Conservation (phyloP, 2,329 filamentous ascomycete genomes). For the Colletotrichum phormii region DNA sequence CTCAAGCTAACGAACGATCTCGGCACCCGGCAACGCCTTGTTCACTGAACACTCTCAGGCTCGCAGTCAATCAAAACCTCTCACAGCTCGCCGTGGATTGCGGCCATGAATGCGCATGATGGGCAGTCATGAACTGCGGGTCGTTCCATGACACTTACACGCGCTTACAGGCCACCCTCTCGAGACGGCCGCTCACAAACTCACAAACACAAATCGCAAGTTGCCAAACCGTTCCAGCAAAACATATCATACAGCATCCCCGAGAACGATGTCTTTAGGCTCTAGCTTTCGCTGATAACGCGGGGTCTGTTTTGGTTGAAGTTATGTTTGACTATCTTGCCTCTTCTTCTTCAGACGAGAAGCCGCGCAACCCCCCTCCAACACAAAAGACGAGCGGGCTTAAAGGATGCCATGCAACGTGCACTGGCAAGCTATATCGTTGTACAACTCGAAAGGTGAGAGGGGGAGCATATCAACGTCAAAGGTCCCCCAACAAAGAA, state of each 20-base stretch:
- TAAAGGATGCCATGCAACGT: background rate
- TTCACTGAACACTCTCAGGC: background rate
- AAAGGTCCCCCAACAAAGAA: background rate
- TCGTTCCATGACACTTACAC: background rate
- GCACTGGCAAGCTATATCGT: background rate
- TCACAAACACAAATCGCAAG: background rate
- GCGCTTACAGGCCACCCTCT: background rate
- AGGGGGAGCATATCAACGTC: background rate
- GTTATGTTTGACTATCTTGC: slow-evolving; percentile 2
- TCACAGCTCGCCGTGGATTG: background rate
- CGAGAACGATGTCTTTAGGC: background rate
- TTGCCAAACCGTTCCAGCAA: slow-evolving; percentile 1
- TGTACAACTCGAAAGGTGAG: background rate
- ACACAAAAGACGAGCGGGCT: background rate
- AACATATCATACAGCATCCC: background rate
- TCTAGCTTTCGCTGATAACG: slow-evolving; percentile 32
- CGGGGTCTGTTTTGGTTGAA: slow-evolving; percentile 35
- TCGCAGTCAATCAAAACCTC: background rate
- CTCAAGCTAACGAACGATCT: slow-evolving; percentile 20
- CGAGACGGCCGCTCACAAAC: background rate
- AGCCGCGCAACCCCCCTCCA: slow-evolving; percentile 20
- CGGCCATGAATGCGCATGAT: background rate
- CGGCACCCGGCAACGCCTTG: slow-evolving; percentile 6
- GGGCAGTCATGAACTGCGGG: slow-evolving; percentile 6
- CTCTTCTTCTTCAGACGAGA: slow-evolving; percentile 9